Base-by-base conservation (phyloP, 1,284 basidiomycete genomes). In the Phellinidium pouzarii region DNA sequence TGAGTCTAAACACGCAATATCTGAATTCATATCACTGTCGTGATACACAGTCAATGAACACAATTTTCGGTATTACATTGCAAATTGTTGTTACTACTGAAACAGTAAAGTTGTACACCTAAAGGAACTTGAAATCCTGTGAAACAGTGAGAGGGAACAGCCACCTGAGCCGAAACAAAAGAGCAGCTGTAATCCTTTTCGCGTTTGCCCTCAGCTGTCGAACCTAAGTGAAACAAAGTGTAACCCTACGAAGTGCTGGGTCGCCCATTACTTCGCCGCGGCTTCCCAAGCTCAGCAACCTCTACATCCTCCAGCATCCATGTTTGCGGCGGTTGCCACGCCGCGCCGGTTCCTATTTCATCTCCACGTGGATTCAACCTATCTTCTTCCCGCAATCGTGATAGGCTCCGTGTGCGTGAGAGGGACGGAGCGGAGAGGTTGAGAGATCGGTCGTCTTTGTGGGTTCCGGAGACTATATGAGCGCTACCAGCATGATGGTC, bases 241-340 rank as follows among this genome's bases (percentile, higher is more conserved):
- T 19, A 9, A 11, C 25, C 17, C 26, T 36, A 50, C 17, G 49
- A 50, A 8, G 49, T 50, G 26, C 49, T 44, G 8, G 49, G 49
- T 26, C 49, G 14, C 19, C 29, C 26, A 20, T 46, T 26, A 5
- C 34, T 40, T 8, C 53, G 47, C 38, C 53, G 53, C 36, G 53
- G 48, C 34, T 20, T 54, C 25, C 48, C 42, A 50, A 54, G 53
- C 40, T 54, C 44, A 19, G 17, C 8, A 23, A 38, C 19, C n/a
- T 53, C 46, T 3, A 49, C 48, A 29, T 29, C 31, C 29, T 54
- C 53, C 12, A 54, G 27, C 34, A 37, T 44, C 53, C 53, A 54
- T 9, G 47, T 19, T 12, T 14, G 20, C 3, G 53, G 53, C 25
- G 53, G 53, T 17, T 43, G 53, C 53, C 53, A 54, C 34, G 22